Evolutionary conservation across 768 basidiomycete species (phyloP).

Genomic region (Xerocomus potaroensis): DNA sequence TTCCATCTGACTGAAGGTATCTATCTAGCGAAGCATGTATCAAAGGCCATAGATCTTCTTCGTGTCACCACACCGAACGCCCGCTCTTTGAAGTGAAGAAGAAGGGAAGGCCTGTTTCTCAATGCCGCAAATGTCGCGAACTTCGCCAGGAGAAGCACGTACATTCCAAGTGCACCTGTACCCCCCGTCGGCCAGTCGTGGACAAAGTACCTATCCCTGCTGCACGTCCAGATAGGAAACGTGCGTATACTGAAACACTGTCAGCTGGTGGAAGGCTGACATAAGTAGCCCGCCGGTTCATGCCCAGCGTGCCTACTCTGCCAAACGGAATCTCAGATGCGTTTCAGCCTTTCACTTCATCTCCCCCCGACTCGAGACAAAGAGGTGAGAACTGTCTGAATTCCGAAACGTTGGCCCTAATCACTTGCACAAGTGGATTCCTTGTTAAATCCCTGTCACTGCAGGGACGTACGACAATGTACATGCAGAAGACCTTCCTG

Average conservation of each 20-base stretch:
- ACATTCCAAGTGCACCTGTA: slow-evolving; percentile 80
- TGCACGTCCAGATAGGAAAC: slow-evolving; percentile 30
- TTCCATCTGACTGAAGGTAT: too few relatives aligned
- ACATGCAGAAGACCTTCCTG: slow-evolving; percentile 34
- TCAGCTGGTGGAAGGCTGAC: slow-evolving; percentile 15
- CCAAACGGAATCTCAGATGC: slow-evolving; percentile 72
- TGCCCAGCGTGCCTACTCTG: slow-evolving; percentile 65
- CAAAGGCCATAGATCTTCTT: slow-evolving; percentile 90
- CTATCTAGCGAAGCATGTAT: slow-evolving; percentile 81
- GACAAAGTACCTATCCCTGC: slow-evolving; percentile 33
- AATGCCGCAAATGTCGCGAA: slow-evolving; percentile 82
- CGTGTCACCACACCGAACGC: slow-evolving; percentile 80
- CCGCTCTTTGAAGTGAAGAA: slow-evolving; percentile 93
- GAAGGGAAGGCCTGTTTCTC: slow-evolving; percentile 89
- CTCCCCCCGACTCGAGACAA: slow-evolving; percentile 44
- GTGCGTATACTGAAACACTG: slow-evolving; percentile 16
- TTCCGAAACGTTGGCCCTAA: background rate
- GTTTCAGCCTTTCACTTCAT: slow-evolving; percentile 24
- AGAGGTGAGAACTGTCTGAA: slow-evolving; percentile 35
- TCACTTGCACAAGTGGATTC: slow-evolving; percentile 40
- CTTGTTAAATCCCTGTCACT: slow-evolving; percentile 61
- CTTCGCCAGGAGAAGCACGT: slow-evolving; percentile 75
- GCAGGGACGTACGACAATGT: slow-evolving; percentile 53
- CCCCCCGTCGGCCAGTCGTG: slow-evolving; percentile 32
- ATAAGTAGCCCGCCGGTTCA: slow-evolving; percentile 56